Percentiles rank a stretch among this genome's conserved stretches.
Evolutionary conservation across 345 rosid genomes (phyloP).

Genomic region (Geranium rotundifolium): DNA sequence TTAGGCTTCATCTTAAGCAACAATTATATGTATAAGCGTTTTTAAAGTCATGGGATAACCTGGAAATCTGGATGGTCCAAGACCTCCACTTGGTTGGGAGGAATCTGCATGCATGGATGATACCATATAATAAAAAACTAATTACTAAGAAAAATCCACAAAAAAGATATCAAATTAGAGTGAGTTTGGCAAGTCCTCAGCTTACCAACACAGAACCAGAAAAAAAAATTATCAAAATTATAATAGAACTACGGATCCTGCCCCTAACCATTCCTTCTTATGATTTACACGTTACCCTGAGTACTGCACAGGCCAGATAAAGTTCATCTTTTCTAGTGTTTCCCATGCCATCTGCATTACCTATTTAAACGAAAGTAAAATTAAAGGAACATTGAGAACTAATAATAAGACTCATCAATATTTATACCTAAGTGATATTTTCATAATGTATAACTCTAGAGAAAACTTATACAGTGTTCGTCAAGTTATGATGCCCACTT

Average conservation of each 20-base stretch:
- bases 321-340: conserved; percentile 53
- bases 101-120: conserved; percentile 29
- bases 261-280: not conserved
- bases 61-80: conserved; percentile 60
- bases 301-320: conserved; percentile 56
- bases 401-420: not conserved
- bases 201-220: not conserved
- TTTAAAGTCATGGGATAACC: conserved; percentile 21
- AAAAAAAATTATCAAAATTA: not conserved
- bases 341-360: conserved; percentile 81
- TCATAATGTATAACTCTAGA: too few species aligned
- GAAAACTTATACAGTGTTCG: not conserved
- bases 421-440: not conserved
- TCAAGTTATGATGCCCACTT: not conserved
- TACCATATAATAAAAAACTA: not conserved
- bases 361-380: conserved; percentile 17
- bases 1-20: not conserved
- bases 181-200: not conserved
- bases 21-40: too few species aligned
- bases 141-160: not conserved
- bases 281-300: conserved; percentile 30
- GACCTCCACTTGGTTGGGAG: conserved; percentile 47
- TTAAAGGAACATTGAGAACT: not conserved
- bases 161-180: not conserved
- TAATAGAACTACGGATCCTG: not conserved